phyloP scores from a whole-genome alignment of 352 stramenopile genomes.

The Phytopythium kandeliae region DNA sequence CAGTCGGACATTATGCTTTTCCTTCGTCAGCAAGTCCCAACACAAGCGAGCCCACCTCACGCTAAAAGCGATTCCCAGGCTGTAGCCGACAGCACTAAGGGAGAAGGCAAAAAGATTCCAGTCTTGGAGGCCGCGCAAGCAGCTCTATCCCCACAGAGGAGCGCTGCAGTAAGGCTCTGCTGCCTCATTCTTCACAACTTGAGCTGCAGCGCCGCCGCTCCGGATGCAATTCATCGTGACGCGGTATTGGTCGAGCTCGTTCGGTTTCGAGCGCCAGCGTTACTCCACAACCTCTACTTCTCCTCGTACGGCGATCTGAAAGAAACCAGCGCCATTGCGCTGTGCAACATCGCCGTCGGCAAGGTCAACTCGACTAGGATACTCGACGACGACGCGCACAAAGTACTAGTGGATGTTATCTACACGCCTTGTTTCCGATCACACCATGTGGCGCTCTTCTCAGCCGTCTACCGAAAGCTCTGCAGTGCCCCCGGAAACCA shows the following conservation, averaged over 20 bases:
- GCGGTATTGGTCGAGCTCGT: conserved; percentile 45
- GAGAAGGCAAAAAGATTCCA: background rate
- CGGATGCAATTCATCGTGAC: conserved; percentile 6
- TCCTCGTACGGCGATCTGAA: conserved; percentile 34
- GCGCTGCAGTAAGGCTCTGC: conserved; percentile 37
- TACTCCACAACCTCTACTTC: conserved; percentile 54
- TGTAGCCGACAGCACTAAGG: background rate
- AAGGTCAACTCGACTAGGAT: conserved; percentile 63
- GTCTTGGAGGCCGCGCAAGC: background rate
- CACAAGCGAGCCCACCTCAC: background rate
- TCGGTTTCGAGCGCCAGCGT: conserved; percentile 27
- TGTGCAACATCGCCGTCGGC: conserved; percentile 58
- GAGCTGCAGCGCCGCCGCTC: conserved; percentile 28
- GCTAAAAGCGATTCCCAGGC: background rate
- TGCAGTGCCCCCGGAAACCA: conserved; percentile 65
- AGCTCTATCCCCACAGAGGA: background rate
- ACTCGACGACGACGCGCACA: conserved; percentile 39
- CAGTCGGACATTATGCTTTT: conserved; percentile 51
- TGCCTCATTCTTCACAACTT: conserved; percentile 73
- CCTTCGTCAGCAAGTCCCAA: conserved; percentile 35
- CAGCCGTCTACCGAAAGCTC: conserved; percentile 52
- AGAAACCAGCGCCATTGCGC: conserved; percentile 45
- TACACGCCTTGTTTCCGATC: conserved; percentile 27
- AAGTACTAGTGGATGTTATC: conserved; percentile 56
- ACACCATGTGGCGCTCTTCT: conserved; percentile 34